A percentile compares a stretch with the other conserved stretches of the same genome.
phyloP scores from a whole-genome alignment of 768 basidiomycete species.

The Sistotremastrum suecicum region DNA sequence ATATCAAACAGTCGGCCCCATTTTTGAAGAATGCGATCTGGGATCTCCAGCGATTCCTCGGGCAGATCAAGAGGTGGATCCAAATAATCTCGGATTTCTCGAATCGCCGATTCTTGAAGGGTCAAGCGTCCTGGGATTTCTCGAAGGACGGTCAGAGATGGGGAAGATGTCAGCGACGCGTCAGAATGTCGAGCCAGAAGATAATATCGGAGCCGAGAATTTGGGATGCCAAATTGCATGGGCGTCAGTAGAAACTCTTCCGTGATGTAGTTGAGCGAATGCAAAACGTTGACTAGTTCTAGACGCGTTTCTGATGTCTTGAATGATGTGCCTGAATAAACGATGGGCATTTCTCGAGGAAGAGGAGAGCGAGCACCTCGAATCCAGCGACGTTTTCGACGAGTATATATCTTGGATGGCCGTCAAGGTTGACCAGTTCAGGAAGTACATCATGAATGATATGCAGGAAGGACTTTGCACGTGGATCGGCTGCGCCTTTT shows the following conservation, averaged over 20 bases:
- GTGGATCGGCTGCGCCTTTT: constrained; percentile 57
- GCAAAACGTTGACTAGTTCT: constrained; percentile 37
- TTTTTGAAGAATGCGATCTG: constrained; percentile 49
- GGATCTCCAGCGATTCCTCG: constrained; percentile 21
- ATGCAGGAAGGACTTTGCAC: constrained; percentile 64
- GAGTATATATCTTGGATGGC: constrained; percentile 45
- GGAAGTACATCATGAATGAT: constrained; percentile 52
- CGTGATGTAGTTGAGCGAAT: constrained; percentile 37
- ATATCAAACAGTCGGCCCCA: constrained; percentile 78
- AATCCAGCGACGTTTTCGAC: constrained; percentile 79
- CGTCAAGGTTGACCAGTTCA: constrained; percentile 27
- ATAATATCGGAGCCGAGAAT: constrained; percentile 72
- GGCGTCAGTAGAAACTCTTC: constrained; percentile 60
- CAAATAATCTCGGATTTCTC: not conserved
- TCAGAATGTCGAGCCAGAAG: constrained; percentile 42
- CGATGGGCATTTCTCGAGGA: not conserved
- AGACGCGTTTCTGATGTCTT: constrained; percentile 54
- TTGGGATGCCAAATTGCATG: constrained; percentile 67
- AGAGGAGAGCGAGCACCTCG: constrained; percentile 34
- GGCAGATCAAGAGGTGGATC: not conserved
- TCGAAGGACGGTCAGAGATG: constrained; percentile 24
- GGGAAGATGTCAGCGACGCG: constrained; percentile 11
- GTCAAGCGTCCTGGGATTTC: constrained; percentile 31
- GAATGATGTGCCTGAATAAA: constrained; percentile 1
- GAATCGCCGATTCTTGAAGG: not conserved